These are phyloP conservation scores for Saitozyma sp. DNA, from an alignment of 768 basidiomycete genomes.

Conservation along the genomic window DNA sequence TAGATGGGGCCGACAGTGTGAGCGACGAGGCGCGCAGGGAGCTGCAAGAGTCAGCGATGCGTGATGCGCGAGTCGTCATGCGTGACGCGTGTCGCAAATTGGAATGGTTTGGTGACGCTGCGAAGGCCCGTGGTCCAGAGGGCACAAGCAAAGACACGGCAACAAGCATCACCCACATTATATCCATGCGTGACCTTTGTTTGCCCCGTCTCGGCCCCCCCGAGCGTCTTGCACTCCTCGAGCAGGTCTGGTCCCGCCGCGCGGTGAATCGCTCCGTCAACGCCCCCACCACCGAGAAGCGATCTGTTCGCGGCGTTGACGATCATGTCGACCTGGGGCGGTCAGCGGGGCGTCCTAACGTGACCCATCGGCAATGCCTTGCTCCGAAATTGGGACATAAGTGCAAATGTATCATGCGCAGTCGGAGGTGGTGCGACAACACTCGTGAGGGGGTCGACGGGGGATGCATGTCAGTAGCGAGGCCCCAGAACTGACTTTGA, in stretches of 20 bases:
- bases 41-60: constrained; percentile 25
- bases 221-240: constrained; percentile 48
- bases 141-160: constrained; percentile 6
- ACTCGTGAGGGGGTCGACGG: neutral
- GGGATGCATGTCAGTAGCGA: neutral
- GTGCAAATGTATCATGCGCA: too few relatives aligned
- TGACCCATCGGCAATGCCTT: neutral
- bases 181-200: constrained; percentile 52
- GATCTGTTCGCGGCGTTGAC: constrained; percentile 53
- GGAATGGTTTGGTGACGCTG: neutral
- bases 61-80: neutral
- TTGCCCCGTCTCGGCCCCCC: constrained; percentile 53
- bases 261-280: constrained; percentile 54
- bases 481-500: constrained; percentile 28
- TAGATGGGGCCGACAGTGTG: constrained; percentile 55
- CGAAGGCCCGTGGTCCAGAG: neutral
- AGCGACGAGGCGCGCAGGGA: constrained; percentile 48
- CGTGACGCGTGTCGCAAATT: neutral
- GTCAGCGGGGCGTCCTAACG: neutral
- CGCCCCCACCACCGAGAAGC: constrained; percentile 53
- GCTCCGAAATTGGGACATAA: too few relatives aligned
- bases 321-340: constrained; percentile 42
- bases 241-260: constrained; percentile 51
- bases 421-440: too few relatives aligned
- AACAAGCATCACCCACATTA: constrained; percentile 18